Evolutionary conservation across 805 yeast species (phyloP).

Genomic region (Kregervanrija pseudodelftensis): DNA sequence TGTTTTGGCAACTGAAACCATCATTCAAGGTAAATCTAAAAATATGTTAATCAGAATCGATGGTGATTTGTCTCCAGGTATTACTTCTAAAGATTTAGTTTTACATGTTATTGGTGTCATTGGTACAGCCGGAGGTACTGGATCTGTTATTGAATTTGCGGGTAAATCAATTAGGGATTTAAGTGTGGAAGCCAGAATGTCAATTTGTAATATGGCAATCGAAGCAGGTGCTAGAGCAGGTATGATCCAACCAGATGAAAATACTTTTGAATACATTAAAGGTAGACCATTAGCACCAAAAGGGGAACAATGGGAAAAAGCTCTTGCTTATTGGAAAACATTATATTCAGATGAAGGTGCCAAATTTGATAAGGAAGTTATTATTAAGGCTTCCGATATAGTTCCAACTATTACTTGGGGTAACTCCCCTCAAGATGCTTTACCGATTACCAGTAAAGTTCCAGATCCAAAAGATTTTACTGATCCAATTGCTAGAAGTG

Average conservation of each 20-base stretch:
- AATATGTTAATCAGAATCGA: constrained; percentile 87
- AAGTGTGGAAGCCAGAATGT: constrained; percentile 98
- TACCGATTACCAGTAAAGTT: constrained; percentile 83
- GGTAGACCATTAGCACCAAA: constrained; percentile 93
- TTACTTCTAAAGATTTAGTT: constrained; percentile 93
- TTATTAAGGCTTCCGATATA: constrained; percentile 75
- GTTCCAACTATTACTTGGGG: constrained; percentile 99
- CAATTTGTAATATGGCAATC: constrained; percentile 98
- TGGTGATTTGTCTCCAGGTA: constrained; percentile 80
- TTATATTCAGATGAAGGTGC: constrained; percentile 88
- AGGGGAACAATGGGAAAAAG: constrained; percentile 94
- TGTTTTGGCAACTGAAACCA: constrained; percentile 94
- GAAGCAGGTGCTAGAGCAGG: constrained; percentile 99
- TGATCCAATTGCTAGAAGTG: constrained; percentile 70
- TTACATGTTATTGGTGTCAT: constrained; percentile 92
- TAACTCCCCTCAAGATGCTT: constrained; percentile 97
- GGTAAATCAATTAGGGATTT: constrained; percentile 88
- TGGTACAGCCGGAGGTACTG: constrained; percentile 99
- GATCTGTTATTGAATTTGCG: constrained; percentile 92
- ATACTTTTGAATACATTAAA: constrained; percentile 79
- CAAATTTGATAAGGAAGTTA: constrained; percentile 74
- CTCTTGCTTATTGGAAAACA: constrained; percentile 84
- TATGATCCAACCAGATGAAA: constrained; percentile 94
- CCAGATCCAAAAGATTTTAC: constrained; percentile 79
- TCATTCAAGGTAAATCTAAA: constrained; percentile 90